Conservation (phyloP, 768 basidiomycete species). For the Boletus sensibilis region DNA sequence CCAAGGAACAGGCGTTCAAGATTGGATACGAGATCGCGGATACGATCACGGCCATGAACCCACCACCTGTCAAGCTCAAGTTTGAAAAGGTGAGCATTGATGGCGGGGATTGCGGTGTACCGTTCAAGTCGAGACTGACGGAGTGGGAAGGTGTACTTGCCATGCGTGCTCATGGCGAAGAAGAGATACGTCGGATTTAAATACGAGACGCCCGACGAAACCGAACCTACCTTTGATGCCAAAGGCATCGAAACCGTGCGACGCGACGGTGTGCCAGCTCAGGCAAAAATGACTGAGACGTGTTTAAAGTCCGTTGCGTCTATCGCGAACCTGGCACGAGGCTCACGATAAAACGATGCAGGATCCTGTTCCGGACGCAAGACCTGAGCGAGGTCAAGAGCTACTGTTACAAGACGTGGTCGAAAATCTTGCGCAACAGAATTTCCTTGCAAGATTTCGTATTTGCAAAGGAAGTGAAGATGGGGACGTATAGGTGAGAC, state of each 20-base stretch:
- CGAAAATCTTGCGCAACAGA: constrained; percentile 75
- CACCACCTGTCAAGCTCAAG: constrained; percentile 90
- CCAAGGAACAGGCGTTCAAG: constrained; percentile 89
- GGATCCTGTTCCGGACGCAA: constrained; percentile 86
- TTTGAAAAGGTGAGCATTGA: constrained; percentile 80
- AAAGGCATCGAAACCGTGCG: constrained; percentile 98
- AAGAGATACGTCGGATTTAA: constrained; percentile 98
- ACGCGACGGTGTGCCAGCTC: constrained; percentile 87
- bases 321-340: neutral
- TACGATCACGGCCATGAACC: constrained; percentile 80
- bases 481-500: constrained; percentile 87
- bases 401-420: constrained; percentile 84
- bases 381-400: constrained; percentile 88
- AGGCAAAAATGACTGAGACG: constrained; percentile 89
- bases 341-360: constrained; percentile 31
- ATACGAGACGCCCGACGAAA: constrained; percentile 81
- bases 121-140: neutral
- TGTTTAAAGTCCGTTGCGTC: constrained; percentile 68
- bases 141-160: constrained; percentile 76
- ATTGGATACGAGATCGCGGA: constrained; percentile 94
- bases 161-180: constrained; percentile 94
- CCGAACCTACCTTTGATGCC: constrained; percentile 82
- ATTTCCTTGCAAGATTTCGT: constrained; percentile 91
- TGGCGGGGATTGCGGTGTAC: neutral
- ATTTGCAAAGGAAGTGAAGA: constrained; percentile 88